A percentile compares a stretch with the other conserved stretches of the same genome.
phyloP scores from a whole-genome alignment of 495 filamentous ascomycete genomes.

The Coniosporium apollinis region DNA sequence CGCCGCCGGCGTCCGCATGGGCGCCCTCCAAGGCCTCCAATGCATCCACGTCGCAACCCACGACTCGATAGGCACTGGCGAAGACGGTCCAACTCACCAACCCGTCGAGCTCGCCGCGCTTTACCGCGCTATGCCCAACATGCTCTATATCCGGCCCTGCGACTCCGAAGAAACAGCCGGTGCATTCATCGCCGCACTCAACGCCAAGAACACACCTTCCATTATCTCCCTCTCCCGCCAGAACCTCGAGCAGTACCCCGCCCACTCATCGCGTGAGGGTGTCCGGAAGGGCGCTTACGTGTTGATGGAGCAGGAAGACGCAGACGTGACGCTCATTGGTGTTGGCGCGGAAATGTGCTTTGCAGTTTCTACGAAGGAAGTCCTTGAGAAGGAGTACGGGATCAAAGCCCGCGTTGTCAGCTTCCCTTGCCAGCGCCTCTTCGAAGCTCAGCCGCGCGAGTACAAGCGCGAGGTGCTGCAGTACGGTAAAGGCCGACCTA shows the following conservation, averaged over 20 bases:
- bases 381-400: conserved; percentile 14
- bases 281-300: conserved; percentile 29
- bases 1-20: conserved; percentile 5
- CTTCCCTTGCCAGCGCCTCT: conserved; percentile 35
- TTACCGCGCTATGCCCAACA: conserved; percentile 4
- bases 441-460: conserved; percentile 30
- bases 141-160: conserved; percentile 4
- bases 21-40: conserved; percentile 4
- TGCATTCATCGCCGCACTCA: conserved; percentile 21
- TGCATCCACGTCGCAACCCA: conserved; percentile 5
- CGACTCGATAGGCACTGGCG: conserved; percentile 5
- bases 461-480: conserved; percentile 25
- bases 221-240: conserved; percentile 32
- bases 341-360: conserved; percentile 30
- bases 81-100: conserved; percentile 7
- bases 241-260: conserved; percentile 23
- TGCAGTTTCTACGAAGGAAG: conserved; percentile 22
- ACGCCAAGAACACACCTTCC: conserved; percentile 24
- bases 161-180: conserved; percentile 4
- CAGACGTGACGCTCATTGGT: conserved; percentile 27
- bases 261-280: conserved; percentile 21
- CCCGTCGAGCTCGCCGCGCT: conserved; percentile 4
- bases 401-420: conserved; percentile 31
- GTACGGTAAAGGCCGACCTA: conserved; percentile 22
- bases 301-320: conserved; percentile 23